phyloP scores from a whole-genome alignment of 352 stramenopile species.

The Globisporangium apiculatum region DNA sequence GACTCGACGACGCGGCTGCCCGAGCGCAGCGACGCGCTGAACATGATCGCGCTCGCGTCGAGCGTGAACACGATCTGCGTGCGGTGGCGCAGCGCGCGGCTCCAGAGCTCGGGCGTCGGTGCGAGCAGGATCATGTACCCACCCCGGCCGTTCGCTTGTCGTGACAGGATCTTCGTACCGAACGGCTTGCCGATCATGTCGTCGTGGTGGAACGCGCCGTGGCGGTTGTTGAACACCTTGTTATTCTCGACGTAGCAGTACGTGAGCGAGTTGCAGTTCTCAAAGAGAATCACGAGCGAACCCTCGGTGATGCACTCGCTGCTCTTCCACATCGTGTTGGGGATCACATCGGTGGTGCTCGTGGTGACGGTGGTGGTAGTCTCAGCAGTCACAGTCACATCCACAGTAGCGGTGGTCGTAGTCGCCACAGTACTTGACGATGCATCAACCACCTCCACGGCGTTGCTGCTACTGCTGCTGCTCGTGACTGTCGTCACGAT shows the following conservation, averaged over 20 bases:
- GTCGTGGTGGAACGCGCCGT: conserved; percentile 96
- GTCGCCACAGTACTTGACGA: too few species aligned
- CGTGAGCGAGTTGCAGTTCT: conserved; percentile 92
- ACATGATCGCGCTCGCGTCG: conserved; percentile 91
- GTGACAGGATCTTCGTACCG: conserved; percentile 67
- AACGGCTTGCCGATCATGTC: conserved; percentile 91
- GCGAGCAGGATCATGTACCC: conserved; percentile 93
- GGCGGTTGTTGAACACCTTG: conserved; percentile 94
- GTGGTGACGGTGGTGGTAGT: not conserved
- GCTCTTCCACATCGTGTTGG: conserved; percentile 68
- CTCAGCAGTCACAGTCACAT: not conserved
- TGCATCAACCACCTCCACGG: too few species aligned
- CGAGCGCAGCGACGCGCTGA: conserved; percentile 85
- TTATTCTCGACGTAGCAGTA: conserved; percentile 92
- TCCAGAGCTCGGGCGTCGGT: conserved; percentile 97
- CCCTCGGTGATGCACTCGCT: conserved; percentile 50
- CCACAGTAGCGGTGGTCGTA: not conserved
- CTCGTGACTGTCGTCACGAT: too few species aligned
- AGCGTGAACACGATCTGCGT: conserved; percentile 98
- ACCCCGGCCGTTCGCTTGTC: conserved; percentile 52
- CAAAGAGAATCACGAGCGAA: conserved; percentile 97
- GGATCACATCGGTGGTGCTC: conserved; percentile 17
- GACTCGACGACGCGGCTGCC: conserved; percentile 91
- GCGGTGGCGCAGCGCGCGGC: conserved; percentile 82
- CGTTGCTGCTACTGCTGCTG: too few species aligned